Conservation (phyloP, 306 rosid species). For the Albizia julibrissin region DNA sequence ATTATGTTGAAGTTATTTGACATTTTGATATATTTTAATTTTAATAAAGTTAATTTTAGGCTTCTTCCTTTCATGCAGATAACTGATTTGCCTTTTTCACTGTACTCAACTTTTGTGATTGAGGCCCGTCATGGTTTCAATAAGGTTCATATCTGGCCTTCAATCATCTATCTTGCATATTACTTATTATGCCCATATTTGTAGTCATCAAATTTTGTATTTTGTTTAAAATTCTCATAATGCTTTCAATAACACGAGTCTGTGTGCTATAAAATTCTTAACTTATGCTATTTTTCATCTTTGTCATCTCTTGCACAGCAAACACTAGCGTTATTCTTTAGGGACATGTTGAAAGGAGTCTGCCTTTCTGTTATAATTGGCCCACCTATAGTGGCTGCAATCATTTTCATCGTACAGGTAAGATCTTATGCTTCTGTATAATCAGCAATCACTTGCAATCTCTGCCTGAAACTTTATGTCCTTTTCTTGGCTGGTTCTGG, state of each 20-base stretch:
- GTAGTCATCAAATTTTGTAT: constrained; percentile 18
- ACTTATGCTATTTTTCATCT: constrained; percentile 31
- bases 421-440: constrained; percentile 16
- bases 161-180: not conserved
- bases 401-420: constrained; percentile 89
- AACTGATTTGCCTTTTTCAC: constrained; percentile 90
- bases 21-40: constrained; percentile 27
- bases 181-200: constrained; percentile 12
- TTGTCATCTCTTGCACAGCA: constrained; percentile 61
- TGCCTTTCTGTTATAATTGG: constrained; percentile 66
- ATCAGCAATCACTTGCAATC: constrained; percentile 20
- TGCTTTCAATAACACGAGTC: constrained; percentile 2
- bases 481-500: not conserved
- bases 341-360: constrained; percentile 88
- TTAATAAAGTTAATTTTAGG: constrained; percentile 24
- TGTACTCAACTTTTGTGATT: constrained; percentile 95
- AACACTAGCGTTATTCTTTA: constrained; percentile 88
- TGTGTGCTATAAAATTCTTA: constrained; percentile 6
- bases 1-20: constrained; percentile 20
- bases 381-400: constrained; percentile 92
- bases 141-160: constrained; percentile 54
- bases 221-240: constrained; percentile 31
- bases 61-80: constrained; percentile 62
- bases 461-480: constrained; percentile 13
- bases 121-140: constrained; percentile 96